Evolutionary conservation across 1,139 yeast species (phyloP).

Genomic region (Suhomyces terraborum): DNA sequence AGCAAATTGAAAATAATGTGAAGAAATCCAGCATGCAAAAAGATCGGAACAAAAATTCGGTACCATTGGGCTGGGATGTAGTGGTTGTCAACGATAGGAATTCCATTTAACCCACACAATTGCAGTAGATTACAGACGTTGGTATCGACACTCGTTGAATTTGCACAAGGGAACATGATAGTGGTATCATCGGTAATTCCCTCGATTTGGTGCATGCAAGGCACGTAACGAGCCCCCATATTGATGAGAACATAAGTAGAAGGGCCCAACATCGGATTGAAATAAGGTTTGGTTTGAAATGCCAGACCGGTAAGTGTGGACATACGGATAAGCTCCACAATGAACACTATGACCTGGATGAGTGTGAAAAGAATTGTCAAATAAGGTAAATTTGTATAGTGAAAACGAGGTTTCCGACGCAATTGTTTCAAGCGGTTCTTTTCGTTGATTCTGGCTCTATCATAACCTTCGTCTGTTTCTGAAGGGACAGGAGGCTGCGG

Average conservation of each 20-base stretch:
- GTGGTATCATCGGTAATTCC: slow-evolving; percentile 53
- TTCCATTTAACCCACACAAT: slow-evolving; percentile 63
- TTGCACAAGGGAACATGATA: slow-evolving; percentile 66
- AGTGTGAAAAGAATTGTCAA: slow-evolving; percentile 49
- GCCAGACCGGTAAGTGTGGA: slow-evolving; percentile 64
- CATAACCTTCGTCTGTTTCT: slow-evolving; percentile 4
- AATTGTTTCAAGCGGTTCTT: slow-evolving; percentile 14
- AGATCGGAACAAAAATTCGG: slow-evolving; percentile 69
- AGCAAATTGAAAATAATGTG: slow-evolving; percentile 68
- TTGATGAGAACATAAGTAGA: slow-evolving; percentile 65
- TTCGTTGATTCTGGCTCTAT: slow-evolving; percentile 10
- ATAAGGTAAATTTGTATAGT: slow-evolving; percentile 48
- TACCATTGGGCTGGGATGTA: slow-evolving; percentile 67
- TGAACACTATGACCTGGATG: slow-evolving; percentile 60
- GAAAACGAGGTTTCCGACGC: slow-evolving; percentile 39
- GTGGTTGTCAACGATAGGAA: slow-evolving; percentile 31
- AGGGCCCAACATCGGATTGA: slow-evolving; percentile 85
- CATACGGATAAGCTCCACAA: slow-evolving; percentile 68
- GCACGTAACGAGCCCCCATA: slow-evolving; percentile 72
- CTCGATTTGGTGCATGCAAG: slow-evolving; percentile 63
- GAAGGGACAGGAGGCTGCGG: slow-evolving; percentile 12
- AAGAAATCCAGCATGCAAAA: slow-evolving; percentile 72
- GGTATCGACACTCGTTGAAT: slow-evolving; percentile 57
- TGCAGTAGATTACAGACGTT: slow-evolving; percentile 59
- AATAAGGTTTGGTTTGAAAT: slow-evolving; percentile 68